phyloP scores from a whole-genome alignment of 768 basidiomycete genomes.

The Mycena rebaudengoi region DNA sequence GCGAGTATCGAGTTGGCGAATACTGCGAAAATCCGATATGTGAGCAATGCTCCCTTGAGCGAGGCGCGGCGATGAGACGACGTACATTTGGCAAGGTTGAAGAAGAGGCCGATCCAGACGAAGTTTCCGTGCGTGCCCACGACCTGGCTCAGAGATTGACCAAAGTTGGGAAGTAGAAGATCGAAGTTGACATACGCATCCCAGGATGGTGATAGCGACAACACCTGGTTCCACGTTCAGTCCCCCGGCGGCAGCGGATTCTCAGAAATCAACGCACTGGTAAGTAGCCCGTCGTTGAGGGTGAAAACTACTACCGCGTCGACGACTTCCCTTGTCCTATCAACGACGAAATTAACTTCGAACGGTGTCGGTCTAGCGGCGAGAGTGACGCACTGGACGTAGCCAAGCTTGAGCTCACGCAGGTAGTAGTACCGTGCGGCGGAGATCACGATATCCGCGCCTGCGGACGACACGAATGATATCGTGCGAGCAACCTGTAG shows the following conservation, averaged over 20 bases:
- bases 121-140: slow-evolving; percentile 12
- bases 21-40: slow-evolving; percentile 1
- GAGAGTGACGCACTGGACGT: slow-evolving; percentile 4
- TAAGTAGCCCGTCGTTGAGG: slow-evolving; percentile 15
- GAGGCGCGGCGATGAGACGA: neutral
- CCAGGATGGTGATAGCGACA: neutral
- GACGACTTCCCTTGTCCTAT: slow-evolving; percentile 13
- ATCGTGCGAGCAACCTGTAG: slow-evolving; percentile 12
- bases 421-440: slow-evolving; percentile 19
- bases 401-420: slow-evolving; percentile 15
- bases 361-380: neutral
- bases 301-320: slow-evolving; percentile 17
- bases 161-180: neutral
- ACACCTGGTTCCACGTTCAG: slow-evolving; percentile 1
- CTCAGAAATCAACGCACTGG: slow-evolving; percentile 1
- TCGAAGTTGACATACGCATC: slow-evolving; percentile 6
- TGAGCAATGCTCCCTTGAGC: neutral
- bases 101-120: slow-evolving; percentile 16
- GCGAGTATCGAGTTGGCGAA: slow-evolving; percentile 14
- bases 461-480: slow-evolving; percentile 21
- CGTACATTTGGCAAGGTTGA: slow-evolving; percentile 11
- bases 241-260: neutral
- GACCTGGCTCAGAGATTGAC: neutral
- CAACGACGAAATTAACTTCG: neutral
- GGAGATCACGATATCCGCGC: slow-evolving; percentile 13